Base-by-base conservation (phyloP, 345 rosid genomes). In the Brassica cretica region DNA sequence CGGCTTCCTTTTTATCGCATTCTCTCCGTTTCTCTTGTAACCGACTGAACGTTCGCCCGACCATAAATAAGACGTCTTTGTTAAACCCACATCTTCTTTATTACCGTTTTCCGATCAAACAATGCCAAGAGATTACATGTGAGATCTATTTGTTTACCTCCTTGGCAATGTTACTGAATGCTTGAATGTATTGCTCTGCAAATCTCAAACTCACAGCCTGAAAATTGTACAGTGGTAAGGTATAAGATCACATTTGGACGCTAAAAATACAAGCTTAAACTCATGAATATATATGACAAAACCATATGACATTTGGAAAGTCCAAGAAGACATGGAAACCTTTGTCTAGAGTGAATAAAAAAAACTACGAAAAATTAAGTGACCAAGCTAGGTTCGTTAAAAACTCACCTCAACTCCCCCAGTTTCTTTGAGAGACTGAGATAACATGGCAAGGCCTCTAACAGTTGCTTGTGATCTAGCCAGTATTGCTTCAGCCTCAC, bases 81-180 rank as follows among this genome's bases (percentile, higher is more conserved):
- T n/a, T n/a, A n/a, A n/a, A n/a, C n/a, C n/a, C n/a, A n/a, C n/a
- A n/a, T n/a, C n/a, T n/a, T n/a, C n/a, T n/a, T n/a, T n/a, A n/a
- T n/a, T n/a, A n/a, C n/a, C n/a, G n/a, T n/a, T n/a, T n/a, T n/a
- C n/a, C n/a, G n/a, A n/a, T n/a, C n/a, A n/a, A n/a, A n/a, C n/a
- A n/a, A n/a, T n/a, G 33, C 16, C 30, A 66, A n/a, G 68, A 35
- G 66, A 71, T 39, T 51, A 37, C 49, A 56, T 1, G 30, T 69
- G 9, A 21, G 32, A 11, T 74, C 6, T 67, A 21, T 16, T 27
- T 11, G 60, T 83, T 58, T 84, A 93, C 98, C 94, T 91, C 86
- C 84, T 95, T 93, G 71, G 99, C 99, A 81, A 95, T 93, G 65
- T 95, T 88, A 72, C 99, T 74, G 24, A 93, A 95, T 61, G 99